Evolutionary conservation across 2,329 filamentous ascomycete genomes (phyloP), one percentile per base, ranked within the genome.

Genomic region (Penicillium frequentans): DNA sequence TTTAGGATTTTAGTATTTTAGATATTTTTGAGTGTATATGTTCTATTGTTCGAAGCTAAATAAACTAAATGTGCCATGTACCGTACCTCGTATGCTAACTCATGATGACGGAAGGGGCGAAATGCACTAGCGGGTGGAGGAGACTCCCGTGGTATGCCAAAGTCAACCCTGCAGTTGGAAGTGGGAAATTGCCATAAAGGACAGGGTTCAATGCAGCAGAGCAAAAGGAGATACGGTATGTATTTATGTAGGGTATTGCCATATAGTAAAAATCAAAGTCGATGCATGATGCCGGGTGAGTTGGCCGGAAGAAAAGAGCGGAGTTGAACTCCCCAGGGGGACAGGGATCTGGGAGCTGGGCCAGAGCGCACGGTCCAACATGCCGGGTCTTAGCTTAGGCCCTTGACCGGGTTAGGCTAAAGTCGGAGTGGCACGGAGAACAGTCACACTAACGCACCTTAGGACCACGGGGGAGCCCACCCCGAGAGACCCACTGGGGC

Each of bases 31-130:
- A 19, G 19, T 42, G 23, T 5, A 42, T 21, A 11, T 23, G 23
- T 11, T 39, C 29, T 31, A 13, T 14, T 14, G 5, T 33, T 16
- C 31, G 5, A 33, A 13, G 13, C 29, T 14, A 39, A 19, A 39
- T n/a, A 39, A 19, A 19, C 35, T 19, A 39, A 19, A 39, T 10
- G 35, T 39, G 35, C 35, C 31, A 33, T 33, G 31, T 33, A 33
- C 14, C 31, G 35, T 19, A 19, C 35, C 16, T 39, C 35, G 35
- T 39, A 39, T 33, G 31, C 35, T 39, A 19, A 56, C 58, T 51
- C 60, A 57, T 51, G 45, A 63, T 64, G 62, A 66, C 64, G 64
- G 64, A 66, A 66, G 62, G 64, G 64, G 64, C 60, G 49, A 66
- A 62, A 58, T 60, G 55, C 61, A 42, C 57, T 62, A 64, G 58